These are phyloP conservation scores for Kuraishia capsulata DNA, from an alignment of 805 yeast species.

Conservation along the genomic window DNA sequence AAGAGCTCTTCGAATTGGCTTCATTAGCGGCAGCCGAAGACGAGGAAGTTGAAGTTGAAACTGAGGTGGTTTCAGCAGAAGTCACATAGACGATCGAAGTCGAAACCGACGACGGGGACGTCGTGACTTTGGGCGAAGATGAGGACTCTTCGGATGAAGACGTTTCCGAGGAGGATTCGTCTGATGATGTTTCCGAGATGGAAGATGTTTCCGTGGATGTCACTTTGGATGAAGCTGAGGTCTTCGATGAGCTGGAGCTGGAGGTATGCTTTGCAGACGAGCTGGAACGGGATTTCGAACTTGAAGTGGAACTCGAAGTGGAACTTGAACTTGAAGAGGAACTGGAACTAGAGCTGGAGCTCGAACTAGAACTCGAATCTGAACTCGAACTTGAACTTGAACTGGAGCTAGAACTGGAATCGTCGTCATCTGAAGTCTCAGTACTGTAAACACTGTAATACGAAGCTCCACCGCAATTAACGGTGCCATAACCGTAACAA, in stretches of 20 bases:
- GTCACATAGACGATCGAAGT: slow-evolving; percentile 6
- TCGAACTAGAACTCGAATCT: slow-evolving; percentile 4
- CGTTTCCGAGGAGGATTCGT: slow-evolving; percentile 5
- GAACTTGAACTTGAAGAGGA: slow-evolving; percentile 4
- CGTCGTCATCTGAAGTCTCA: slow-evolving; percentile 13
- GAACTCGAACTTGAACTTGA: slow-evolving; percentile 14
- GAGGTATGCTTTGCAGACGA: slow-evolving; percentile 8
- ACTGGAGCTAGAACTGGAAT: slow-evolving; percentile 12
- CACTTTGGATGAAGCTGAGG: slow-evolving; percentile 8
- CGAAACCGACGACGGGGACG: slow-evolving; percentile 7
- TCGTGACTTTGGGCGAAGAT: slow-evolving; percentile 3
- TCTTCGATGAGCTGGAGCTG: slow-evolving; percentile 8
- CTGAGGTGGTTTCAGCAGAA: slow-evolving; percentile 3
- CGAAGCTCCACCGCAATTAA: slow-evolving; percentile 51
- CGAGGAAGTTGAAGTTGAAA: slow-evolving; percentile 2
- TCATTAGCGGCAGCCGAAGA: no score
- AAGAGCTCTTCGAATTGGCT: slow-evolving; percentile 5
- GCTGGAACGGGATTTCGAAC: slow-evolving; percentile 10
- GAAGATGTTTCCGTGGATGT: slow-evolving; percentile 6
- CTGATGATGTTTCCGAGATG: slow-evolving; percentile 8
- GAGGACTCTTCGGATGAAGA: slow-evolving; percentile 9
- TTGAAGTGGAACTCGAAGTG: slow-evolving; percentile 11
- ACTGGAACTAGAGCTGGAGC: slow-evolving; percentile 14
- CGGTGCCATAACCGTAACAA: slow-evolving; percentile 56
- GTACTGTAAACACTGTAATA: slow-evolving; percentile 39